Conservation (phyloP, 2,329 filamentous ascomycete species). For the Alternaria ethzedia region DNA sequence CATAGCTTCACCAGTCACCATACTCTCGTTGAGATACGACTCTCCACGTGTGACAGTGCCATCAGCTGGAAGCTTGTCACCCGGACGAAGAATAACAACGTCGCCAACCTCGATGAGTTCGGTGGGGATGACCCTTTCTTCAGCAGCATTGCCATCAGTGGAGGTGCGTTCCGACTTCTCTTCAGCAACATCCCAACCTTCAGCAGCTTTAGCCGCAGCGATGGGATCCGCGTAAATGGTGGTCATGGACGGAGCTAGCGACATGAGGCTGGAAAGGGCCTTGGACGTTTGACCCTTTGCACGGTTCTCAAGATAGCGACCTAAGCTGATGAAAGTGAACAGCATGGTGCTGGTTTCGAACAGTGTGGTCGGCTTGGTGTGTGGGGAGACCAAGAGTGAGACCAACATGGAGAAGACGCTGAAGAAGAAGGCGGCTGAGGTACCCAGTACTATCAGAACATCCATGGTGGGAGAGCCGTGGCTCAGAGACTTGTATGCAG, state of each 20-base stretch:
- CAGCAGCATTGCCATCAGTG: constrained; percentile 66
- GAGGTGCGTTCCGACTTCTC: constrained; percentile 54
- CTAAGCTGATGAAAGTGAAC: constrained; percentile 91
- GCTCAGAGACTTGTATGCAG: constrained; percentile 90
- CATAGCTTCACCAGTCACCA: constrained; percentile 98
- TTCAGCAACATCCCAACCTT: constrained; percentile 68
- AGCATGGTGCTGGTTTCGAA: constrained; percentile 99
- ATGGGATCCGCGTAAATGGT: constrained; percentile 96
- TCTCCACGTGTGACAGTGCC: constrained; percentile 86
- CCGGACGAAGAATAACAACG: constrained; percentile 88
- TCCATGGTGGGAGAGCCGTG: constrained; percentile 97
- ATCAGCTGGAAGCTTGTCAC: constrained; percentile 96
- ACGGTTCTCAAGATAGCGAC: constrained; percentile 89
- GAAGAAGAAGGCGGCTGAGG: constrained; percentile 95
- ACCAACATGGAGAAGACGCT: constrained; percentile 87
- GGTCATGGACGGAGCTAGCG: constrained; percentile 92
- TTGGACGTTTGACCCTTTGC: constrained; percentile 97
- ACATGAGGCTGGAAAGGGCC: constrained; percentile 93
- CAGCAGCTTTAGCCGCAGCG: constrained; percentile 87
- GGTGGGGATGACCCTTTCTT: constrained; percentile 87
- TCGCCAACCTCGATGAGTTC: constrained; percentile 94
- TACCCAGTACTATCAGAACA: constrained; percentile 90
- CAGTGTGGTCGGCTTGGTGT: constrained; percentile 82
- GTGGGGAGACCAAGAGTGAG: constrained; percentile 75
- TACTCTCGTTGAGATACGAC: constrained; percentile 94